phyloP scores from a whole-genome alignment of 129 eudicot genomes.

The Artemisia argyi region DNA sequence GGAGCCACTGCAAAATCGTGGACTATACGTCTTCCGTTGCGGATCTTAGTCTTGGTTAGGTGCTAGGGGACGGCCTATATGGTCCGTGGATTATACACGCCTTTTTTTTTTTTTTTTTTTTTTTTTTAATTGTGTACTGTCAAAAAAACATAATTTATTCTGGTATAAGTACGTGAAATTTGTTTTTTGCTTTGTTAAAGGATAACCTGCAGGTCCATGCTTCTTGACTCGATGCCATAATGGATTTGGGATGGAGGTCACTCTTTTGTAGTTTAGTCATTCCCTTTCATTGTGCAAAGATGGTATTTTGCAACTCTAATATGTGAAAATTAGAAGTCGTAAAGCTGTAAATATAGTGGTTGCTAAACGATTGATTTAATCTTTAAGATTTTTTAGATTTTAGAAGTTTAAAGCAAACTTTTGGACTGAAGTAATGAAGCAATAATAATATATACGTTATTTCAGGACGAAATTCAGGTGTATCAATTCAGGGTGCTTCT shows the following conservation, averaged over 20 bases:
- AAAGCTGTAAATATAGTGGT: neutral
- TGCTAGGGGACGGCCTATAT: slow-evolving; percentile 1
- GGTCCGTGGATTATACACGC: neutral
- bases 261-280: neutral
- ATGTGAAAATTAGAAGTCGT: neutral
- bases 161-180: neutral
- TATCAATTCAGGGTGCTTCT: slow-evolving; percentile 35
- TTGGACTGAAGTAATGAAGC: neutral
- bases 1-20: neutral
- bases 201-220: neutral
- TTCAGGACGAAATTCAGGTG: slow-evolving; percentile 56
- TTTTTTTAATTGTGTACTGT: neutral
- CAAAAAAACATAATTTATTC: neutral
- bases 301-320: slow-evolving; percentile 11
- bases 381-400: neutral
- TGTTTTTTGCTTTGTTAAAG: neutral
- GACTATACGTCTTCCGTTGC: slow-evolving; percentile 13
- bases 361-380: neutral
- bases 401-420: neutral
- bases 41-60: slow-evolving; percentile 5
- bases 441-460: slow-evolving; percentile 8
- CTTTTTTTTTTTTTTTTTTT: neutral
- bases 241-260: neutral
- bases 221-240: neutral
- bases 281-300: slow-evolving; percentile 6